phyloP scores from a whole-genome alignment of 2,329 filamentous ascomycete species.

The Fragosphaeria purpurea region DNA sequence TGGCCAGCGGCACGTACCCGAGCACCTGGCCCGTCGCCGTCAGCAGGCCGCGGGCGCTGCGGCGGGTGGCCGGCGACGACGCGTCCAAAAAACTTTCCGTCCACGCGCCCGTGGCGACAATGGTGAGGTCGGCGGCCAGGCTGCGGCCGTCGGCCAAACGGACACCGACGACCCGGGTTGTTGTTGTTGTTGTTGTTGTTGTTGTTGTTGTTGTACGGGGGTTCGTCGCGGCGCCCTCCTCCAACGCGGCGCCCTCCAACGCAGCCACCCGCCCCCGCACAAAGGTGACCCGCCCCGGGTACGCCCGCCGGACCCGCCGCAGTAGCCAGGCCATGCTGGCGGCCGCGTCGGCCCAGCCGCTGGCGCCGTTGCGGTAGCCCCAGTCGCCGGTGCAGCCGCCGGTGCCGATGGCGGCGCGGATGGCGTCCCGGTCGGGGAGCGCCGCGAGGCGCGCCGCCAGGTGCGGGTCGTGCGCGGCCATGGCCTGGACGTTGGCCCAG shows the following conservation, averaged over 20 bases:
- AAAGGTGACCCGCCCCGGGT: slow-evolving; percentile 46
- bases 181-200: slow-evolving; percentile 8
- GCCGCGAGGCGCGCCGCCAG: slow-evolving; percentile 21
- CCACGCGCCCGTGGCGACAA: slow-evolving; percentile 85
- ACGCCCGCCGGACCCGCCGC: slow-evolving; percentile 33
- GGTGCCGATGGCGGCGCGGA: slow-evolving; percentile 35
- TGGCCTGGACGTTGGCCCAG: slow-evolving; percentile 48
- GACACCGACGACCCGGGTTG: slow-evolving; percentile 44
- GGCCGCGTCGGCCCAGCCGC: slow-evolving; percentile 75
- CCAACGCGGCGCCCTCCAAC: slow-evolving; percentile 22
- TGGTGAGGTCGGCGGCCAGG: slow-evolving; percentile 50
- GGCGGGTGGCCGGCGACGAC: background rate
- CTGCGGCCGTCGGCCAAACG: slow-evolving; percentile 25
- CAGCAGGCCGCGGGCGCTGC: slow-evolving; percentile 43
- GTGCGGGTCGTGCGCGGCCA: slow-evolving; percentile 31
- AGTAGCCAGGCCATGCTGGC: slow-evolving; percentile 57
- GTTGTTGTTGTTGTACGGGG: slow-evolving; percentile 15
- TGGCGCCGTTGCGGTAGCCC: slow-evolving; percentile 65
- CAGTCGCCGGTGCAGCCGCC: slow-evolving; percentile 46
- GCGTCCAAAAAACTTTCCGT: slow-evolving; percentile 41
- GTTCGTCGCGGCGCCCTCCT: no score
- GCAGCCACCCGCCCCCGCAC: slow-evolving; percentile 38
- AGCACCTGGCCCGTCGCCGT: slow-evolving; percentile 75
- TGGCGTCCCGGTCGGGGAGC: slow-evolving; percentile 33
- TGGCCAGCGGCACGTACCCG: slow-evolving; percentile 64